These are phyloP conservation scores for Coffea eugenioides DNA, from an alignment of 257 asterid genomes.

Conservation along the genomic window DNA sequence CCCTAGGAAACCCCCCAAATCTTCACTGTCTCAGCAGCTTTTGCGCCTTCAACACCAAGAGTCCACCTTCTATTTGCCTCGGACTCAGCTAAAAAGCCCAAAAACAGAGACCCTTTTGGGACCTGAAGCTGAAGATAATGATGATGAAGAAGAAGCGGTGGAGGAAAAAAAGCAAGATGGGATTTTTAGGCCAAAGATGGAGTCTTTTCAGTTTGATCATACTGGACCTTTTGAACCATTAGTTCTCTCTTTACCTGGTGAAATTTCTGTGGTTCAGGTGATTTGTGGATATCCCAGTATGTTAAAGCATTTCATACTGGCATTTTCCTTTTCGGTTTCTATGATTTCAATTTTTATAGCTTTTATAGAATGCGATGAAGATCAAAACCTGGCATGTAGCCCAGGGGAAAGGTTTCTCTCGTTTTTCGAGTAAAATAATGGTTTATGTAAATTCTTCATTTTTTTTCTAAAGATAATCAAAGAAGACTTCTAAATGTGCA, in stretches of 20 bases:
- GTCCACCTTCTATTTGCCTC: slow-evolving; percentile 21
- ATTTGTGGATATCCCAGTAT: slow-evolving; percentile 18
- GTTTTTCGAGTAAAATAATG: no score
- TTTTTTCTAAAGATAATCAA: not conserved
- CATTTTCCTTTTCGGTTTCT: not conserved
- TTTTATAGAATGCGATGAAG: no score
- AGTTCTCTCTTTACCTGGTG: slow-evolving; percentile 53
- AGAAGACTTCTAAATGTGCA: not conserved
- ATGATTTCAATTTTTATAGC: not conserved
- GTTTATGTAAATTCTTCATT: not conserved
- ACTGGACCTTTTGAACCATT: slow-evolving; percentile 78
- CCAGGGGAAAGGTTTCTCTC: no score
- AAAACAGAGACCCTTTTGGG: slow-evolving; percentile 33
- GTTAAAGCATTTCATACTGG: not conserved
- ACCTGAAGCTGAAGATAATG: slow-evolving; percentile 18
- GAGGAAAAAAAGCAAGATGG: slow-evolving; percentile 23
- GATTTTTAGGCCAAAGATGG: slow-evolving; percentile 40
- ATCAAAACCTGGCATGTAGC: no score
- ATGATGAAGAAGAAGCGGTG: slow-evolving; percentile 18
- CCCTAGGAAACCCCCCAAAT: slow-evolving; percentile 81
- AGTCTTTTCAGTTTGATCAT: slow-evolving; percentile 41
- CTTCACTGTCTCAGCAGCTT: slow-evolving; percentile 72
- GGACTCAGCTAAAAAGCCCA: slow-evolving; percentile 20
- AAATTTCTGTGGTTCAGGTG: slow-evolving; percentile 68
- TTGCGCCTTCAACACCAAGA: slow-evolving; percentile 52